Conservation (phyloP, 306 rosid species). For the Casuarina equisetifolia region DNA sequence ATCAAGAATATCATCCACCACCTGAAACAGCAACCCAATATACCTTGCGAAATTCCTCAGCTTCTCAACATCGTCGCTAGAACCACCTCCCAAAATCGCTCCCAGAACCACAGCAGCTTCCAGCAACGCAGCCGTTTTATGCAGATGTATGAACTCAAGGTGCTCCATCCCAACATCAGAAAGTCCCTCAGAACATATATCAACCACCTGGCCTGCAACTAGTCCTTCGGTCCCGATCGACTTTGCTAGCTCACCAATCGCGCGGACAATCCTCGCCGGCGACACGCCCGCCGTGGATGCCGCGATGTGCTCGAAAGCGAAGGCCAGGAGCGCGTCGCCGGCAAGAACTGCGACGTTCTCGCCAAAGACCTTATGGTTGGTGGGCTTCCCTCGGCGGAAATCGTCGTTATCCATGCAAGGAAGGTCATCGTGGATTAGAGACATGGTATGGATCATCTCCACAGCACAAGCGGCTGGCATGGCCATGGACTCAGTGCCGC, state of each 20-base stretch:
- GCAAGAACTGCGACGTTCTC: constrained; percentile 74
- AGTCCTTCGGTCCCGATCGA: constrained; percentile 65
- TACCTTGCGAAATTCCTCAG: constrained; percentile 58
- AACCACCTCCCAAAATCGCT: constrained; percentile 66
- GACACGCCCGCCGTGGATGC: constrained; percentile 38
- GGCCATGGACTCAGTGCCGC: constrained; percentile 45
- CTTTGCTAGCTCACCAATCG: constrained; percentile 53
- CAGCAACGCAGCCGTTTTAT: constrained; percentile 68
- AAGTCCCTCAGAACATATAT: constrained; percentile 49
- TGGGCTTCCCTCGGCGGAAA: constrained; percentile 76
- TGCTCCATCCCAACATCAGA: constrained; percentile 47
- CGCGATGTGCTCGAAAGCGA: constrained; percentile 65
- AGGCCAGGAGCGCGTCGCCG: constrained; percentile 68
- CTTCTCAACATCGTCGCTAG: constrained; percentile 46
- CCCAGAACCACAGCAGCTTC: constrained; percentile 70
- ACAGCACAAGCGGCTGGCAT: constrained; percentile 74
- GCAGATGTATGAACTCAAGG: constrained; percentile 63
- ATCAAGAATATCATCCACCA: constrained; percentile 84
- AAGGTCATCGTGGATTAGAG: constrained; percentile 75
- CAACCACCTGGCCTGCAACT: constrained; percentile 76
- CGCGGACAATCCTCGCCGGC: constrained; percentile 41
- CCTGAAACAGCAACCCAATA: constrained; percentile 74
- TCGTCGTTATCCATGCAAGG: constrained; percentile 88
- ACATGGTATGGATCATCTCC: constrained; percentile 90
- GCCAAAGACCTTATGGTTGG: constrained; percentile 71